Conservation (phyloP, 306 rosid species). For the Trichosanthes cucumerina region DNA sequence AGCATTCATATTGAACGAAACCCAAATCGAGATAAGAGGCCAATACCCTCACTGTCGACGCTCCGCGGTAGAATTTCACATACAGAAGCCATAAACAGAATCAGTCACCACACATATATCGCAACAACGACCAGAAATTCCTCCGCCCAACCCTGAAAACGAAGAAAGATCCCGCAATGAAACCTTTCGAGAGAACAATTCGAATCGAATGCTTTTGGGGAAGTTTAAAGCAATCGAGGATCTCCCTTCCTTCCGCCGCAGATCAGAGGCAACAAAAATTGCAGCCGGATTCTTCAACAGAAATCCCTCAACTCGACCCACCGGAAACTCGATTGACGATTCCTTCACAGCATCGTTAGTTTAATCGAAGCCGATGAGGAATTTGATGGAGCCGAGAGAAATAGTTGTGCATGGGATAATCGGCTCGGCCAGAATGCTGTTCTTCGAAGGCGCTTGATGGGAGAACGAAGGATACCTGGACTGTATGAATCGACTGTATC, state of each 20-base stretch:
- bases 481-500: slow-evolving; percentile 8
- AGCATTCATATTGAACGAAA: not conserved
- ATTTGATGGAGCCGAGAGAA: not conserved
- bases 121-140: not conserved
- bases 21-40: not conserved
- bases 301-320: not conserved
- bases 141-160: not conserved
- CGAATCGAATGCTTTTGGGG: not conserved
- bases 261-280: not conserved
- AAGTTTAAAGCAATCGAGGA: not conserved
- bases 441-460: not conserved
- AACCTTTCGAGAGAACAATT: not conserved
- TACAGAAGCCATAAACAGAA: slow-evolving; percentile 1
- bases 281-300: not conserved
- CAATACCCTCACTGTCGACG: not conserved
- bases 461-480: not conserved
- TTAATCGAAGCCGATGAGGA: not conserved
- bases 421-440: not conserved
- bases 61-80: not conserved
- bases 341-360: not conserved
- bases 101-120: not conserved
- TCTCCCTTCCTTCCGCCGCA: not conserved
- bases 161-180: not conserved
- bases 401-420: not conserved
- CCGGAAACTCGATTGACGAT: not conserved